Evolutionary conservation across 164 flowering plant genomes (phyloP).

Genomic region (Chimonanthus praecox): DNA sequence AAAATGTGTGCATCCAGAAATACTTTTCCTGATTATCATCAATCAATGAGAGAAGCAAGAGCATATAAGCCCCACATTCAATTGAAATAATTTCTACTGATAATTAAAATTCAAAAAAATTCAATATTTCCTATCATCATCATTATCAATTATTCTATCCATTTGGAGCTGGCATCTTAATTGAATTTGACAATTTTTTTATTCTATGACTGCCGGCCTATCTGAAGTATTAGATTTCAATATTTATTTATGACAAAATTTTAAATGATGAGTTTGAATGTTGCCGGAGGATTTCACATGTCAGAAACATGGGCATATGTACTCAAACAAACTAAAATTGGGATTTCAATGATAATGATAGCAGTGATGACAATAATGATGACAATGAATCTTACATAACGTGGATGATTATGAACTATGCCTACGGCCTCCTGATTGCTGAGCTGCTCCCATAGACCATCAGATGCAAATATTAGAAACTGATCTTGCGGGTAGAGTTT

Average conservation of each 20-base stretch:
- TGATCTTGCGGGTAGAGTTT: constrained; percentile 59
- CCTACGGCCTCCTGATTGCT: constrained; percentile 90
- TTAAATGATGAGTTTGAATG: neutral
- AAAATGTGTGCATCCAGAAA: neutral
- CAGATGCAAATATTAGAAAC: constrained; percentile 89
- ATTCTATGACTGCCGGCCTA: no score
- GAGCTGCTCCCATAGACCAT: constrained; percentile 93
- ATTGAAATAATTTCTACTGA: neutral
- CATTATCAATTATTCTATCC: no score
- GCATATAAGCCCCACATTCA: neutral
- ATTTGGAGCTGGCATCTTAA: no score
- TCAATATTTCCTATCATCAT: no score
- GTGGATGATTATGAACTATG: constrained; percentile 59
- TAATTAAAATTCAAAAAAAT: no score
- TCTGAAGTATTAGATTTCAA: neutral
- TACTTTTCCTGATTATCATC: neutral
- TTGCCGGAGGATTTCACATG: neutral
- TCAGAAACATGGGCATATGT: neutral
- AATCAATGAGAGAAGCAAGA: neutral
- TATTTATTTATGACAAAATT: no score
- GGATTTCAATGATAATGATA: neutral
- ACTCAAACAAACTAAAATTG: neutral
- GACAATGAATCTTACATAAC: constrained; percentile 44
- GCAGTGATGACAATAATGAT: no score
- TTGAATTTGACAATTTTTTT: no score